Evolutionary conservation across 805 yeast genomes (phyloP).

Genomic region (Wickerhamomyces canadensis): DNA sequence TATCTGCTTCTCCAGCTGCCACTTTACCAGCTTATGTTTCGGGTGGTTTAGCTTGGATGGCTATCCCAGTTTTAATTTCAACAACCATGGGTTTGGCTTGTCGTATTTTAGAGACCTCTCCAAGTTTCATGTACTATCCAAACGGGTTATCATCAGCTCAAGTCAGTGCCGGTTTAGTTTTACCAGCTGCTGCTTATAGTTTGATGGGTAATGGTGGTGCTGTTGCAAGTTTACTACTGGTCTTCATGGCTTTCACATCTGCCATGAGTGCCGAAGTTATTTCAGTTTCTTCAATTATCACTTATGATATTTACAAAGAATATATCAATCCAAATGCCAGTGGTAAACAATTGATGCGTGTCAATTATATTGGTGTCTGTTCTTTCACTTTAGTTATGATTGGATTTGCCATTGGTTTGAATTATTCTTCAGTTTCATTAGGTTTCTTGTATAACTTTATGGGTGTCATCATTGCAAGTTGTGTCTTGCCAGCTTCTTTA

Average conservation of each 20-base stretch:
- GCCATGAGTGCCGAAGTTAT: conserved; percentile 90
- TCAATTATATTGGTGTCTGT: conserved; percentile 19
- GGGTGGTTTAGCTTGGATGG: conserved; percentile 90
- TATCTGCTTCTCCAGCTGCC: conserved; percentile 77
- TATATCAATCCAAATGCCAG: conserved; percentile 75
- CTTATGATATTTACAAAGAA: conserved; percentile 80
- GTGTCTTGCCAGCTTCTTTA: conserved; percentile 71
- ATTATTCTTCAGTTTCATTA: conserved; percentile 78
- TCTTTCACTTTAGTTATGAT: conserved; percentile 58
- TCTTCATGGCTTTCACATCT: conserved; percentile 90
- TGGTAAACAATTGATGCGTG: conserved; percentile 61
- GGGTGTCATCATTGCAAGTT: conserved; percentile 87
- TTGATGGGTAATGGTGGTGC: conserved; percentile 87
- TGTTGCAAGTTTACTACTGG: conserved; percentile 68
- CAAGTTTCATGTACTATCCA: conserved; percentile 79
- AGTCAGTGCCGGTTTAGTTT: conserved; percentile 74
- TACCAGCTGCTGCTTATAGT: conserved; percentile 68
- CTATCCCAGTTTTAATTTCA: conserved; percentile 78
- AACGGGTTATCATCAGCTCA: conserved; percentile 57
- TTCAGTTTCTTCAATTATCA: conserved; percentile 78
- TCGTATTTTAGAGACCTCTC: conserved; percentile 61
- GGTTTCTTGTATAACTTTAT: conserved; percentile 82
- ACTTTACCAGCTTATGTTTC: conserved; percentile 83
- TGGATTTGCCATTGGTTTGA: conserved; percentile 76
- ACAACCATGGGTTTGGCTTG: conserved; percentile 87